A percentile compares a stretch with the other conserved stretches of the same genome.
These are phyloP conservation scores for Hydnomerulius pinastri DNA, from an alignment of 768 basidiomycete species.

Conservation along the genomic window DNA sequence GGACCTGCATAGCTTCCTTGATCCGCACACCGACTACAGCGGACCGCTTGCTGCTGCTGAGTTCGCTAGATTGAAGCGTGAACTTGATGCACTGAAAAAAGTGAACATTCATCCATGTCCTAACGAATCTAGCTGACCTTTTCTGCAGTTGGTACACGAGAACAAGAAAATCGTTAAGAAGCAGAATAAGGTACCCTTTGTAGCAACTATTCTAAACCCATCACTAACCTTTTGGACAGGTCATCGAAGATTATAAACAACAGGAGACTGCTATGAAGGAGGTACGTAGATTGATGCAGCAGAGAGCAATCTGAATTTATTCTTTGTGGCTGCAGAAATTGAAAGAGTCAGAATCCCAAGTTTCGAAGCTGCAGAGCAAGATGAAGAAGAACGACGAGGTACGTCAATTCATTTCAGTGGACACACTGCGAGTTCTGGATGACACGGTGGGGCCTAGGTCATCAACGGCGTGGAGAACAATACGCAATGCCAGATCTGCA, in stretches of 20 bases:
- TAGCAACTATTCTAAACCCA: neutral
- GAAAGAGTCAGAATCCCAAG: conserved; percentile 47
- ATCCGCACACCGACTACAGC: conserved; percentile 19
- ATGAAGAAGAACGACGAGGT: conserved; percentile 61
- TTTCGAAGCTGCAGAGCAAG: conserved; percentile 48
- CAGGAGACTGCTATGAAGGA: conserved; percentile 40
- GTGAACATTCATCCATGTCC: conserved; percentile 18
- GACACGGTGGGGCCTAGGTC: conserved; percentile 40
- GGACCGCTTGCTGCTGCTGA: conserved; percentile 48
- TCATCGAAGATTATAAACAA: conserved; percentile 52
- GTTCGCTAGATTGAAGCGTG: conserved; percentile 54
- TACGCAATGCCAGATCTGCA: conserved; percentile 76
- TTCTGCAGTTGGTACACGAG: conserved; percentile 39
- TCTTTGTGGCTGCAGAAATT: conserved; percentile 34
- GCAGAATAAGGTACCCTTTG: conserved; percentile 53
- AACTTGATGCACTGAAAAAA: conserved; percentile 58
- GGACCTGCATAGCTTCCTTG: conserved; percentile 18
- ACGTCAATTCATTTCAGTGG: conserved; percentile 9
- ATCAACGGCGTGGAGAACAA: conserved; percentile 57
- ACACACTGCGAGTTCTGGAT: too few relatives aligned
- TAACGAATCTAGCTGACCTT: conserved; percentile 5
- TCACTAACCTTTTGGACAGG: conserved; percentile 33
- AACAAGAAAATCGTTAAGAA: conserved; percentile 53
- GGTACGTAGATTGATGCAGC: conserved; percentile 29
- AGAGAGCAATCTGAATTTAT: conserved; percentile 1